Percentiles rank a stretch among this genome's conserved stretches.
Conservation (phyloP, 768 basidiomycete species). For the Mycena leptocephala region DNA sequence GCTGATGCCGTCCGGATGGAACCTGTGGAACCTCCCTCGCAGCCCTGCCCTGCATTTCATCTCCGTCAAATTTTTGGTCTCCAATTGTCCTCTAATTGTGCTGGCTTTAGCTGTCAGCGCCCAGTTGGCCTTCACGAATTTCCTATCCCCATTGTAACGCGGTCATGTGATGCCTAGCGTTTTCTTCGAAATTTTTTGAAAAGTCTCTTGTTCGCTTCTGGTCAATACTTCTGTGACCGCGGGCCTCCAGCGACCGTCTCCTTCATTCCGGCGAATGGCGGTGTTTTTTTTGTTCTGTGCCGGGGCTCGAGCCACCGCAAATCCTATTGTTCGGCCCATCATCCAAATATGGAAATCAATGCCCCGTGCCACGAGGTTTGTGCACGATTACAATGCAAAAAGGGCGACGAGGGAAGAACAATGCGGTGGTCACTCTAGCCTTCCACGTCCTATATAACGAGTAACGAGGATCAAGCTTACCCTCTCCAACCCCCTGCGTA, state of each 20-base stretch:
- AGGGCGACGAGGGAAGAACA: slow-evolving; percentile 11
- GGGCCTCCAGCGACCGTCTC: neutral
- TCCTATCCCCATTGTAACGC: too few relatives aligned
- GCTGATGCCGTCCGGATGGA: too few relatives aligned
- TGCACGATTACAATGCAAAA: slow-evolving; percentile 26
- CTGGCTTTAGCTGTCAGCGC: too few relatives aligned
- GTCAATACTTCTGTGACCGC: too few relatives aligned
- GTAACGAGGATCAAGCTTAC: neutral
- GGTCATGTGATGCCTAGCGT: neutral
- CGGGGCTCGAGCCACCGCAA: neutral
- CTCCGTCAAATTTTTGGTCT: too few relatives aligned
- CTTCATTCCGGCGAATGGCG: neutral
- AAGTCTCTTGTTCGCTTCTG: too few relatives aligned
- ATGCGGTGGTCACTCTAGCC: slow-evolving; percentile 24
- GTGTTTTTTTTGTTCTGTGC: neutral
- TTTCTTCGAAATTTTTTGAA: too few relatives aligned
- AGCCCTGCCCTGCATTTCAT: too few relatives aligned
- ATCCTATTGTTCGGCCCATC: slow-evolving; percentile 4
- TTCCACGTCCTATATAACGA: neutral
- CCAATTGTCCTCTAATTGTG: too few relatives aligned
- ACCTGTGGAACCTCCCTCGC: too few relatives aligned
- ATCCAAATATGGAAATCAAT: slow-evolving; percentile 16
- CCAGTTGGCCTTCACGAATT: too few relatives aligned
- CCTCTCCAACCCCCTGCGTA: slow-evolving; percentile 5
- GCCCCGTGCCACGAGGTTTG: slow-evolving; percentile 23